phyloP scores from a whole-genome alignment of 1,139 yeast species.

The Geotrichum histeridarum region DNA sequence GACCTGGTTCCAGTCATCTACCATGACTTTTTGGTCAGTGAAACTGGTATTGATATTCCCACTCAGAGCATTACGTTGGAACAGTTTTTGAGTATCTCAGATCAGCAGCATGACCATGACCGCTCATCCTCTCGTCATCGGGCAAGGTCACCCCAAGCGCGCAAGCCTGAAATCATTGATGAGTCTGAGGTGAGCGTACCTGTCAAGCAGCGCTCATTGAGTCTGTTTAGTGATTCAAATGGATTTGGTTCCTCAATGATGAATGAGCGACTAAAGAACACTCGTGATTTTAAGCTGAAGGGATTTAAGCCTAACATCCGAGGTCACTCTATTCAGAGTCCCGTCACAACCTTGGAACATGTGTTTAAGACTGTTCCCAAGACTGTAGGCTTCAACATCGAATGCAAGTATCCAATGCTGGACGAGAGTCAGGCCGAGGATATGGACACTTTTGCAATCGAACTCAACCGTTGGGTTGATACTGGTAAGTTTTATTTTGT shows the following conservation, averaged over 20 bases:
- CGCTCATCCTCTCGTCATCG: not conserved
- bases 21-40: conserved; percentile 93
- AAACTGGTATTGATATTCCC: conserved; percentile 93
- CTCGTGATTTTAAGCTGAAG: conserved; percentile 79
- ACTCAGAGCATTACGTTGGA: conserved; percentile 90
- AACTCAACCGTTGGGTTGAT: conserved; percentile 78
- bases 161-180: conserved; percentile 1
- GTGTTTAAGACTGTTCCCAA: conserved; percentile 75
- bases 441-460: conserved; percentile 80
- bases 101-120: conserved; percentile 17
- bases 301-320: conserved; percentile 90
- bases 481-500: not conserved
- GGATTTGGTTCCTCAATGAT: conserved; percentile 34
- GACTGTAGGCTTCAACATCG: conserved; percentile 88
- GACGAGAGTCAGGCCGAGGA: conserved; percentile 88
- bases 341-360: conserved; percentile 83
- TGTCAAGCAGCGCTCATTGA: conserved; percentile 26
- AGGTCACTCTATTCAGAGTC: conserved; percentile 85
- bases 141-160: not conserved
- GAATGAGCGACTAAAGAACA: conserved; percentile 70
- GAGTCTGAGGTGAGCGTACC: conserved; percentile 1
- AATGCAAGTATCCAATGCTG: conserved; percentile 91
- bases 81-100: conserved; percentile 60
- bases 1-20: conserved; percentile 89
- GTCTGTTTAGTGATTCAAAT: conserved; percentile 24